Conservation (phyloP, 2,329 filamentous ascomycete genomes). For the Bisporella sp. region DNA sequence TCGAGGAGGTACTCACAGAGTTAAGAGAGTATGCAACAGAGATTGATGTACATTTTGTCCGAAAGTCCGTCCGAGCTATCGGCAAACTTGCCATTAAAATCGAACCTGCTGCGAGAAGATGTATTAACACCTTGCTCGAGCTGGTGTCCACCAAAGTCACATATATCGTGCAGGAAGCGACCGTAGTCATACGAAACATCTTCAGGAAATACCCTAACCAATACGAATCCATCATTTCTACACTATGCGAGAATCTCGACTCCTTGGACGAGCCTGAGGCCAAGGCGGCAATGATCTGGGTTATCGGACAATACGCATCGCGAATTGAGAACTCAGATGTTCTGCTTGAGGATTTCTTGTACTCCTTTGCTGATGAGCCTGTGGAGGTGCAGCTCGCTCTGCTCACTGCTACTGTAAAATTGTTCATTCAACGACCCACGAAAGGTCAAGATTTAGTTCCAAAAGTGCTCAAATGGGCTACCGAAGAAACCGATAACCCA, state of each 20-base stretch:
- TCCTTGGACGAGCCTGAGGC: slow-evolving; percentile 95
- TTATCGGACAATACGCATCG: slow-evolving; percentile 96
- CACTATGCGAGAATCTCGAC: slow-evolving; percentile 91
- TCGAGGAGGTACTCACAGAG: slow-evolving; percentile 89
- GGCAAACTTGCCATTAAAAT: slow-evolving; percentile 99
- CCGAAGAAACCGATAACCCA: slow-evolving; percentile 97
- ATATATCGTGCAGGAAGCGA: slow-evolving; percentile 98
- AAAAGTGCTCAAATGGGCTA: slow-evolving; percentile 95
- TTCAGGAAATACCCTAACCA: slow-evolving; percentile 99
- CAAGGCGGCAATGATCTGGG: slow-evolving; percentile 98
- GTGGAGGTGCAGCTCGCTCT: slow-evolving; percentile 93
- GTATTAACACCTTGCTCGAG: slow-evolving; percentile 88
- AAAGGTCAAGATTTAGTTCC: slow-evolving; percentile 91
- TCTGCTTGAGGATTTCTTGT: slow-evolving; percentile 88
- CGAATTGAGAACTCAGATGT: slow-evolving; percentile 96
- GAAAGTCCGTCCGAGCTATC: slow-evolving; percentile 94
- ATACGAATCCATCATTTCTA: slow-evolving; percentile 95
- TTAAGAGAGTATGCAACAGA: slow-evolving; percentile 95
- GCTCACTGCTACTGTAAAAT: slow-evolving; percentile 91
- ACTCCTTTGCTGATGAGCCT: slow-evolving; percentile 88
- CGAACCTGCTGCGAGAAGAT: slow-evolving; percentile 81
- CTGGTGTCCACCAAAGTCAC: slow-evolving; percentile 96
- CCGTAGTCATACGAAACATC: slow-evolving; percentile 97
- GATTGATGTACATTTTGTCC: slow-evolving; percentile 97
- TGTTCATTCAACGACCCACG: slow-evolving; percentile 94